Evolutionary conservation across 176 grass and related monocot species (phyloP).

Genomic region (Leersia perrieri): DNA sequence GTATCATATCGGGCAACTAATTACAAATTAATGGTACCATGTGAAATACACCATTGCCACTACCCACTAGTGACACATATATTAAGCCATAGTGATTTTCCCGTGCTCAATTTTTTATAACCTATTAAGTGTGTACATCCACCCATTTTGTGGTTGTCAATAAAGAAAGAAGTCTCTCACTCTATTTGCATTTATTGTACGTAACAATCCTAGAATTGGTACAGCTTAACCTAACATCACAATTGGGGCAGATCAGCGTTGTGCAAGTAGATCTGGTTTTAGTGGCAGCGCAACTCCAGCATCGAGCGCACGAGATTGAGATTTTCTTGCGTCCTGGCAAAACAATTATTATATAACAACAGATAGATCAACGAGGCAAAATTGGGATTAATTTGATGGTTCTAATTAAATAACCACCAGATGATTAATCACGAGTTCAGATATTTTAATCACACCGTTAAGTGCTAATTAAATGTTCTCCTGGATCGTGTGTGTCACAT

Average conservation of each 20-base stretch:
- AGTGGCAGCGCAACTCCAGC: neutral
- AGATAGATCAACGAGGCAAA: neutral
- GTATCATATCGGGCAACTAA: neutral
- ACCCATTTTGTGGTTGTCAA: neutral
- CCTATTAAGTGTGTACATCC: neutral
- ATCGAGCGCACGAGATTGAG: slow-evolving; percentile 1
- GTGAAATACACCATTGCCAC: neutral
- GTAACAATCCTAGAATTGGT: neutral
- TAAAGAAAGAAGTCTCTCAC: slow-evolving; percentile 1
- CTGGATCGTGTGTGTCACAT: neutral
- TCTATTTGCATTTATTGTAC: neutral
- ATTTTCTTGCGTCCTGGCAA: neutral
- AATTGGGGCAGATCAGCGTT: slow-evolving; percentile 16
- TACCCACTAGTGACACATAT: neutral
- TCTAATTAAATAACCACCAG: neutral
- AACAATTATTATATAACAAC: neutral
- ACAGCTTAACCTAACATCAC: neutral
- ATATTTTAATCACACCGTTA: neutral
- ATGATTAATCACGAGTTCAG: neutral
- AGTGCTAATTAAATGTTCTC: neutral
- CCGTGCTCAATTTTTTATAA: neutral
- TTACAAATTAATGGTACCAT: neutral
- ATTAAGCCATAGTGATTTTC: neutral
- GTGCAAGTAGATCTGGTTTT: slow-evolving; percentile 1
- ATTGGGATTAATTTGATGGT: neutral